phyloP scores from a whole-genome alignment of 306 rosid species.

The Pyrus communis region DNA sequence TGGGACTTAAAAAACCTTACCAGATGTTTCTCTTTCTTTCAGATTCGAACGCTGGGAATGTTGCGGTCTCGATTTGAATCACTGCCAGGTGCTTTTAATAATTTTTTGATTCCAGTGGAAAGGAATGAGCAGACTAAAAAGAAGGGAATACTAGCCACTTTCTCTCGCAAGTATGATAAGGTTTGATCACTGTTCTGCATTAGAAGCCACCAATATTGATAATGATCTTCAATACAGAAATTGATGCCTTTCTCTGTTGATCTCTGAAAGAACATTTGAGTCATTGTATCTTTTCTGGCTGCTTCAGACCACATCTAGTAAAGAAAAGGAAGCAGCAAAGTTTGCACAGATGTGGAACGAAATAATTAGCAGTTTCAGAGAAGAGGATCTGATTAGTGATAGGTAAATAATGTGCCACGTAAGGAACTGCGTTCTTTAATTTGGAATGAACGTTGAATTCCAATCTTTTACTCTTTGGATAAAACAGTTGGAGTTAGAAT shows the following conservation, averaged over 20 bases:
- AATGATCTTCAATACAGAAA: background rate
- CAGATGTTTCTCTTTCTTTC: constrained; percentile 26
- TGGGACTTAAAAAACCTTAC: constrained; percentile 11
- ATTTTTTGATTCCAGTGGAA: constrained; percentile 60
- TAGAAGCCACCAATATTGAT: constrained; percentile 1
- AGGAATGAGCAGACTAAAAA: constrained; percentile 37
- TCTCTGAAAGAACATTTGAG: background rate
- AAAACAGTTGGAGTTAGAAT: background rate
- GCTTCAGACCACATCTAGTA: constrained; percentile 51
- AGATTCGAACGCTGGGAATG: constrained; percentile 88
- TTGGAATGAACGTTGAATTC: background rate
- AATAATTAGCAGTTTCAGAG: constrained; percentile 81
- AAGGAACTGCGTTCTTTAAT: background rate
- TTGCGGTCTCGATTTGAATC: constrained; percentile 78
- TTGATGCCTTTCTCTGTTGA: background rate
- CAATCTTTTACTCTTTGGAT: constrained; percentile 1
- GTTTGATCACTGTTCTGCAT: constrained; percentile 36
- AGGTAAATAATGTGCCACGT: constrained; percentile 36
- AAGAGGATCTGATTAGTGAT: constrained; percentile 80
- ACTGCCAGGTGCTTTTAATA: constrained; percentile 88
- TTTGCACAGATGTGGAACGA: constrained; percentile 94
- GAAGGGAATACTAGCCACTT: constrained; percentile 51
- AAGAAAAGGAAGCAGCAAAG: constrained; percentile 69
- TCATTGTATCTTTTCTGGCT: constrained; percentile 9
- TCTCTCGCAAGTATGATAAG: constrained; percentile 68